Evolutionary conservation across 768 basidiomycete genomes (phyloP).

Genomic region (Hygrocybe coccinea): DNA sequence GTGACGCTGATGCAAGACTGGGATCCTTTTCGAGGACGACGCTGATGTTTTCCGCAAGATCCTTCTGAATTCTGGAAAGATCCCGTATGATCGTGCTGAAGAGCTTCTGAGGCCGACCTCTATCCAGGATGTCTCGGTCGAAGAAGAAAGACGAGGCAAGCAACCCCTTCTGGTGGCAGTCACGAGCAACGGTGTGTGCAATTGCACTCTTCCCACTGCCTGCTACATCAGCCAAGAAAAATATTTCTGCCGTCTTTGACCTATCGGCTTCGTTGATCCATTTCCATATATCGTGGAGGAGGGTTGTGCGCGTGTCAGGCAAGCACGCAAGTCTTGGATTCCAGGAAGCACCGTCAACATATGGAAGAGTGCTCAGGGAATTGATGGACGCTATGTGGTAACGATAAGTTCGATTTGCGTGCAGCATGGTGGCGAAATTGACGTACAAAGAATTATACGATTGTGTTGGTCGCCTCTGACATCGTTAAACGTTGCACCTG

Average conservation of each 20-base stretch:
- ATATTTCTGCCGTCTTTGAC: conserved; percentile 8
- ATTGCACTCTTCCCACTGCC: conserved; percentile 22
- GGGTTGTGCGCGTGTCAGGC: conserved; percentile 8
- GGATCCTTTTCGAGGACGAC: conserved; percentile 6
- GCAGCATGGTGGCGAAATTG: too few relatives aligned
- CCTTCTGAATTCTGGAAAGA: conserved; percentile 8
- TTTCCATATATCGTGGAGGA: conserved; percentile 9
- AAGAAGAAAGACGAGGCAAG: conserved; percentile 21
- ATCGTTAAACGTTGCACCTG: too few relatives aligned
- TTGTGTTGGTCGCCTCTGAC: too few relatives aligned
- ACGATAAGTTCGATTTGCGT: too few relatives aligned
- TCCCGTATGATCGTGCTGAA: conserved; percentile 20
- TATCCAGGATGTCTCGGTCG: conserved; percentile 11
- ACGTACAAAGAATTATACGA: not conserved
- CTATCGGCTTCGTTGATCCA: conserved; percentile 9
- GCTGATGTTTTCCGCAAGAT: conserved; percentile 10
- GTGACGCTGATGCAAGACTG: conserved; percentile 7
- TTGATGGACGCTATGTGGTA: too few relatives aligned
- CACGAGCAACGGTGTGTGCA: conserved; percentile 17
- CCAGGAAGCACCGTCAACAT: conserved; percentile 13
- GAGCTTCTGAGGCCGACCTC: conserved; percentile 10
- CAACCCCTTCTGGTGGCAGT: conserved; percentile 9
- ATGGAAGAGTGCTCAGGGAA: conserved; percentile 1
- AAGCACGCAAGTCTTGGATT: conserved; percentile 8
- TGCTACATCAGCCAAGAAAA: conserved; percentile 16